Evolutionary conservation across 1,284 basidiomycete genomes (phyloP).

Genomic region (Austroboletus rostrupii): DNA sequence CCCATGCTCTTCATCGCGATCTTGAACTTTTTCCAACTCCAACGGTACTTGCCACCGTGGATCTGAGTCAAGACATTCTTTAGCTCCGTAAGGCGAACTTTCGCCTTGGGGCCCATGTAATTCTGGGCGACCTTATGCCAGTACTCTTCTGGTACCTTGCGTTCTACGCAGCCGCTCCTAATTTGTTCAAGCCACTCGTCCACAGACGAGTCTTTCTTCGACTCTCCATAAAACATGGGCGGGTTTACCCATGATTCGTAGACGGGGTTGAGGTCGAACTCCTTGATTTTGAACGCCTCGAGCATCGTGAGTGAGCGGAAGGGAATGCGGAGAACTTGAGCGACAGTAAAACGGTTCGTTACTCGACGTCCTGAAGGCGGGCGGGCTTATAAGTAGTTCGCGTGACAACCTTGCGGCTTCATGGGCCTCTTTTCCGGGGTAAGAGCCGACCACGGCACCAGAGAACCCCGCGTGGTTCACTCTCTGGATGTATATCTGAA

Average conservation of each 20-base stretch:
- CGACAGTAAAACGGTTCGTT: conserved; percentile 16
- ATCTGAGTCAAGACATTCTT: conserved; percentile 69
- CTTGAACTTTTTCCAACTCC: conserved; percentile 77
- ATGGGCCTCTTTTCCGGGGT: conserved; percentile 23
- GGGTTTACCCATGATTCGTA: conserved; percentile 59
- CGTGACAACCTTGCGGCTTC: conserved; percentile 29
- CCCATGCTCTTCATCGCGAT: conserved; percentile 74
- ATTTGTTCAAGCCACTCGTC: conserved; percentile 68
- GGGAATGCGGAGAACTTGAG: conserved; percentile 1
- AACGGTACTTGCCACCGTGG: conserved; percentile 68
- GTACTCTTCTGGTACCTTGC: conserved; percentile 68
- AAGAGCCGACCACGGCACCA: conserved; percentile 22
- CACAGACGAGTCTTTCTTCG: conserved; percentile 62
- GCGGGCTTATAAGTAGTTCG: conserved; percentile 26
- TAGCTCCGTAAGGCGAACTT: conserved; percentile 58
- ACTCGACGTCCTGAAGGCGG: conserved; percentile 6
- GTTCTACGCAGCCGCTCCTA: conserved; percentile 61
- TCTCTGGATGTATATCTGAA: conserved; percentile 2
- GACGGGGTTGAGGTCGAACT: conserved; percentile 65
- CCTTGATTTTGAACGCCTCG: conserved; percentile 70
- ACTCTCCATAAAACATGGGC: conserved; percentile 61
- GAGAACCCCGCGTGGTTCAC: conserved; percentile 15
- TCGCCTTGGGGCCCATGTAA: conserved; percentile 64
- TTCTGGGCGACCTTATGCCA: conserved; percentile 76
- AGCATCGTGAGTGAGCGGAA: conserved; percentile 40